Evolutionary conservation across 2,329 filamentous ascomycete species (phyloP).

Genomic region (Westerdykella ornata): DNA sequence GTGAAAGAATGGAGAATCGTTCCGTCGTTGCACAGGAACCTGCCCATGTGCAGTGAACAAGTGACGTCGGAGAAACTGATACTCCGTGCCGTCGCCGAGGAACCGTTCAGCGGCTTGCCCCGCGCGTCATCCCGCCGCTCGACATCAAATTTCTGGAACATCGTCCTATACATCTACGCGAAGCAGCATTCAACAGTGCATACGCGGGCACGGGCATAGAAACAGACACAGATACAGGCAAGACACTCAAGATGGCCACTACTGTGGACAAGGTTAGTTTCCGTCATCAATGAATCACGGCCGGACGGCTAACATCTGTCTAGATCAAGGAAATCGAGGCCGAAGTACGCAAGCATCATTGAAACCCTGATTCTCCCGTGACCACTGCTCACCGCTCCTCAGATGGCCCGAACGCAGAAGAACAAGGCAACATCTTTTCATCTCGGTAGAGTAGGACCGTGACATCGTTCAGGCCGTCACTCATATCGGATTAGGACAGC

Average conservation of each 20-base stretch:
- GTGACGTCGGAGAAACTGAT: slow-evolving; percentile 1
- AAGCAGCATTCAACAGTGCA: slow-evolving; percentile 3
- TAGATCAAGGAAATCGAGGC: slow-evolving; percentile 95
- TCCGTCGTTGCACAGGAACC: no score
- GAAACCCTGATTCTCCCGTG: neutral
- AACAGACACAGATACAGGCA: no score
- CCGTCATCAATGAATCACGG: slow-evolving; percentile 7
- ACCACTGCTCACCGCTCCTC: slow-evolving; percentile 18
- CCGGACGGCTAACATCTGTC: slow-evolving; percentile 12
- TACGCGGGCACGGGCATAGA: slow-evolving; percentile 4
- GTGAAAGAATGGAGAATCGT: no score
- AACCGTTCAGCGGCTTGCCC: slow-evolving; percentile 10
- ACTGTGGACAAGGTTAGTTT: slow-evolving; percentile 87
- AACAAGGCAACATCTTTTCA: slow-evolving; percentile 94
- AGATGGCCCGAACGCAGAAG: slow-evolving; percentile 97
- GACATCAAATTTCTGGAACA: slow-evolving; percentile 32
- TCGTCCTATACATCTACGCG: neutral
- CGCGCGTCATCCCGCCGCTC: slow-evolving; percentile 21
- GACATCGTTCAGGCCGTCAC: slow-evolving; percentile 8
- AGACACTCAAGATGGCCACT: slow-evolving; percentile 86
- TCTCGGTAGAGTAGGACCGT: slow-evolving; percentile 52
- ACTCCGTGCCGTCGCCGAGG: neutral
- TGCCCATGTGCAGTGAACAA: neutral
- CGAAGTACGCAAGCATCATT: slow-evolving; percentile 58
- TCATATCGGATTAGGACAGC: slow-evolving; percentile 52